Base-by-base conservation (phyloP, 1,139 yeast genomes). In the Wickerhamomyces sp. region DNA sequence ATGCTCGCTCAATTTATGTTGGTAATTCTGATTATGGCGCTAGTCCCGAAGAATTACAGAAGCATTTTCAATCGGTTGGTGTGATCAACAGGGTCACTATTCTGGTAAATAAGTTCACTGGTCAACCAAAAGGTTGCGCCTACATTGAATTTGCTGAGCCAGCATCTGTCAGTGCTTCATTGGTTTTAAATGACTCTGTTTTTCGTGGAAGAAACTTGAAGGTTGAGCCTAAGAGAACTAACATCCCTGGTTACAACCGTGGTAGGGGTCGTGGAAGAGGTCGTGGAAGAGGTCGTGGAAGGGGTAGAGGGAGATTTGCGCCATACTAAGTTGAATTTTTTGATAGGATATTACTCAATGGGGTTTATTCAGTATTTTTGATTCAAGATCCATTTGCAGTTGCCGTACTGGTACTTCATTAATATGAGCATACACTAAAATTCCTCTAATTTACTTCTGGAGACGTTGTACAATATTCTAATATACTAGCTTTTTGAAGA, bases 121-220 rank as follows among this genome's bases (percentile, higher is more conserved):
- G 94, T 3, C 78, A 72, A 44, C 93, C 95, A 26, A 84, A 82
- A 57, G 95, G 95, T 5, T 85, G 72, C 61, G 95, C 95, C 1
- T 86, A 85, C 57, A 71, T 86, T 48, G 95, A 86, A 55, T 85
- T 83, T 55, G 75, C 78, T 23, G 80, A 76, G 51, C 72, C 72
- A 2, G 71, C 72, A 14, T 68, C 72, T 4, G 91, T 84, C 2
- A 63, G 73, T 15, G 69, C 74, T 44, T 93, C 95, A 1, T 66
- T 84, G 28, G 71, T 72, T 9, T 67, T 82, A 45, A 79, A 82
- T 50, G 93, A 85, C 22, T 62, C 77, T 4, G 64, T 66, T 32
- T 76, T 86, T 50, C 68, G 80, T 46, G 89, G 82, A 23, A 69
- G 95, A 40, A 73, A 72, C 32, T 64, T 86, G 47, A 83, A 78